Evolutionary conservation across 495 filamentous ascomycete species (phyloP), one percentile per base, ranked within the genome.

Genomic region (Penicillium subrubescens): DNA sequence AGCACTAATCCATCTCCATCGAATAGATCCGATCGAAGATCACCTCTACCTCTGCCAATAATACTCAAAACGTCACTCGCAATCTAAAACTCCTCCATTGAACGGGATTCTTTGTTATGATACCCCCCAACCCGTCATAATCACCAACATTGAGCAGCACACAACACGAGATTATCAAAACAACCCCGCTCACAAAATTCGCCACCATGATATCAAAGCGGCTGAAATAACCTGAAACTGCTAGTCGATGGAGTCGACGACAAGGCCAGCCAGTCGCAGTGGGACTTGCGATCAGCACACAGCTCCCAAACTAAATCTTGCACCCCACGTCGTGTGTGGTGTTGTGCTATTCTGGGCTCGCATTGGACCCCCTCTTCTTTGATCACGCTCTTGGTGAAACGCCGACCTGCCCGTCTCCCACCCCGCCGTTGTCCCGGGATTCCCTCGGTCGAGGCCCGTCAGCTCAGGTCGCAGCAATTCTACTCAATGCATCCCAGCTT

Each of bases 131-230:
- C n/a, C 2, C 8, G 29, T 12, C 17, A 54, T 54, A 15, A 33
- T 6, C 27, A 19, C n/a, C 2, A 43, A 8, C 29, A 12, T 11
- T 29, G 2, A 54, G 52, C 52, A 34, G 5, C 5, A 37, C 8
- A 19, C 43, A 50, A 53, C 44, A 34, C 2, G 53, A n/a, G 3
- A 56, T 10, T n/a, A 37, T 33, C 17, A 15, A 27, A 21, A n/a
- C 31, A 19, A 34, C 29, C 29, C 53, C 17, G 53, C 53, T 12
- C 15, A 33, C 12, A 8, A 4, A 25, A 19, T 71, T 73, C 35
- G 68, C 70, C 70, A 71, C 63, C 50, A 39, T 58, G 61, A 60
- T 50, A 59, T 60, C 61, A 44, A 67, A 50, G 64, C 67, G 66
- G 66, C 66, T 67, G 54, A 31, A 31, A 54, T 57, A 50, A 60